Evolutionary conservation across 2,329 filamentous ascomycete genomes (phyloP).

Genomic region (Bipolaris cookei): DNA sequence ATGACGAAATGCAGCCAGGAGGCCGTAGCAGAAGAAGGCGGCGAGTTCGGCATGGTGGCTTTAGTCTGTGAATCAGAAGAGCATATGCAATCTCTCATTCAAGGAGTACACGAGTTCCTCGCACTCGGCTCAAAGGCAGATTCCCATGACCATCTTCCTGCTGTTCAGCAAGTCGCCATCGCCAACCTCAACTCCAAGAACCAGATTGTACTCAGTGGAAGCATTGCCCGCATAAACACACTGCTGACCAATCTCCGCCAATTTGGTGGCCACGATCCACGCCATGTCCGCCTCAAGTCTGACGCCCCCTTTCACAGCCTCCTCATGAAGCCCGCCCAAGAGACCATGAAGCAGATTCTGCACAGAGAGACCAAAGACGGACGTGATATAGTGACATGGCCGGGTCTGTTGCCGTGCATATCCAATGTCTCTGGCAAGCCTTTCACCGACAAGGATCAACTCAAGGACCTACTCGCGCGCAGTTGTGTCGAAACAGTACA

Average conservation of each 20-base stretch:
- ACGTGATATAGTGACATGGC: constrained; percentile 75
- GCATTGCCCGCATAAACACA: constrained; percentile 79
- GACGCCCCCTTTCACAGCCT: constrained; percentile 91
- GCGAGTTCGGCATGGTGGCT: constrained; percentile 93
- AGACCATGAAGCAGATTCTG: constrained; percentile 73
- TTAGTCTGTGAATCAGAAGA: constrained; percentile 80
- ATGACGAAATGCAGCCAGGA: constrained; percentile 79
- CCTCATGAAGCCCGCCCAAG: constrained; percentile 84
- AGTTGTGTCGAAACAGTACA: constrained; percentile 89
- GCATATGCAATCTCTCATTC: constrained; percentile 72
- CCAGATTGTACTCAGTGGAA: constrained; percentile 92
- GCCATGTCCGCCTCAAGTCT: constrained; percentile 83
- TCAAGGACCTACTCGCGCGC: constrained; percentile 79
- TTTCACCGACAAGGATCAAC: constrained; percentile 73
- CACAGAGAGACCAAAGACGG: constrained; percentile 62
- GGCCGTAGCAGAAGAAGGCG: constrained; percentile 71
- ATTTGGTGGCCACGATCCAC: constrained; percentile 88
- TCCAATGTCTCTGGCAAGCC: constrained; percentile 86
- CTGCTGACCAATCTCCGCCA: constrained; percentile 84
- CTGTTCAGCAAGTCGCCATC: constrained; percentile 86
- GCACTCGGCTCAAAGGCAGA: constrained; percentile 72
- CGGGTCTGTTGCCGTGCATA: constrained; percentile 75
- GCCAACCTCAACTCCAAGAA: constrained; percentile 96
- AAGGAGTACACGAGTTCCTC: constrained; percentile 79
- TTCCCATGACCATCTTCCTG: constrained; percentile 69